Percentiles rank a stretch among this genome's conserved stretches.
Evolutionary conservation across 129 eudicot genomes (phyloP).

Genomic region (Flaveria linearis): DNA sequence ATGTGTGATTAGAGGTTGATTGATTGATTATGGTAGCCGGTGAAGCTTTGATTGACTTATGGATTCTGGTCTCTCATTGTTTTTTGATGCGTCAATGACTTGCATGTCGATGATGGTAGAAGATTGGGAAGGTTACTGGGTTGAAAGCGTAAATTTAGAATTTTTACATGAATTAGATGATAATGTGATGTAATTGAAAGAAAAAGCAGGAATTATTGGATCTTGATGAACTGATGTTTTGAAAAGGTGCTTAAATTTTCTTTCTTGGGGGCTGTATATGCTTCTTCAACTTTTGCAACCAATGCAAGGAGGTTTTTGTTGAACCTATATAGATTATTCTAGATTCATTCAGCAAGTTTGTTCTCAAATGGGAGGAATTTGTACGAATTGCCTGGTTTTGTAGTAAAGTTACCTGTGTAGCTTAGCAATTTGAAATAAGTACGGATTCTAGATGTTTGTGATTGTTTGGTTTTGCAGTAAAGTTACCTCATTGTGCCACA

Average conservation of each 20-base stretch:
- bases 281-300: background rate
- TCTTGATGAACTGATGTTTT: background rate
- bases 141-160: background rate
- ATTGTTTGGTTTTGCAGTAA: background rate
- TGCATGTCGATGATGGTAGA: conserved; percentile 20
- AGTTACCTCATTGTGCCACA: background rate
- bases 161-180: background rate
- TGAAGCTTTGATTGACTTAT: conserved; percentile 9
- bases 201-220: background rate
- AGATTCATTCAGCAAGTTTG: background rate
- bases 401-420: background rate
- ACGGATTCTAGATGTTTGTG: too few relatives aligned
- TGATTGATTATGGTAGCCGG: background rate
- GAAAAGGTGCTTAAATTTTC: background rate
- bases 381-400: conserved; percentile 3
- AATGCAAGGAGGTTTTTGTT: background rate
- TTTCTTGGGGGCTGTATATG: background rate
- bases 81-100: background rate
- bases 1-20: conserved; percentile 22
- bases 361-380: background rate
- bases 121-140: background rate
- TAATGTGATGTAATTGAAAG: background rate
- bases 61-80: background rate
- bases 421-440: background rate
- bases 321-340: background rate